Base-by-base conservation (phyloP, 768 basidiomycete genomes). In the Pleurotus eryngii region DNA sequence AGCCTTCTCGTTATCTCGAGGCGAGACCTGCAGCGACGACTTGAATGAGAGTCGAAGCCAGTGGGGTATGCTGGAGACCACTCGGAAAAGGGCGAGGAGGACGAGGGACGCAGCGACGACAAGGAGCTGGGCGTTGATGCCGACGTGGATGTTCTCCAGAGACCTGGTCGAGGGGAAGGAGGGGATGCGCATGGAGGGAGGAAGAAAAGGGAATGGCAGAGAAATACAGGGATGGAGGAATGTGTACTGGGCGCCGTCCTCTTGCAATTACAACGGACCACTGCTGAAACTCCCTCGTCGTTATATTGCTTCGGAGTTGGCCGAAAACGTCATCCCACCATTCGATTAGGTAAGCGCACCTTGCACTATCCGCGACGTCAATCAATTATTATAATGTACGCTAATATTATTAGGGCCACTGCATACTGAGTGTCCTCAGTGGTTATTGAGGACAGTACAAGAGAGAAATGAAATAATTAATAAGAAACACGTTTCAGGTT, bases 91-190 rank as follows among this genome's bases (percentile, higher is more conserved):
- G 50, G 60, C 64, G 26, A 70, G 51, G 45, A 68, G 59, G 17
- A 60, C 62, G 15, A 72, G 64, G 15, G 70, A 55, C 18, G 66
- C 60, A n/a, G 70, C 39, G 12, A 68, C 66, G 37, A 63, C 65
- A 11, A 72, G 50, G 7, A 72, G 57, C 15, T 39, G 22, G 37
- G 39, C 37, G 26, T 18, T 14, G 39, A 40, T 54, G 51, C 18
- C 39, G 9, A 54, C 51, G 51, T 54, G 51, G 22, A 54, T 54
- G 20, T 42, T 38, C 51, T 54, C 51, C n/a, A 54, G 51, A 22
- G 51, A 54, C 51, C 51, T 54, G 39, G 51, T 54, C 51, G 51
- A 54, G 17, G 51, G 51, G 51, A 54, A 54, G 39, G 51, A 54
- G n/a, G 51, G 51, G 39, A 54, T 54, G 39, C 42, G 51, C 51